Evolutionary conservation across 805 yeast genomes (phyloP), one percentile per base, ranked within the genome.

Genomic region (Wickerhamomyces strasburgensis): DNA sequence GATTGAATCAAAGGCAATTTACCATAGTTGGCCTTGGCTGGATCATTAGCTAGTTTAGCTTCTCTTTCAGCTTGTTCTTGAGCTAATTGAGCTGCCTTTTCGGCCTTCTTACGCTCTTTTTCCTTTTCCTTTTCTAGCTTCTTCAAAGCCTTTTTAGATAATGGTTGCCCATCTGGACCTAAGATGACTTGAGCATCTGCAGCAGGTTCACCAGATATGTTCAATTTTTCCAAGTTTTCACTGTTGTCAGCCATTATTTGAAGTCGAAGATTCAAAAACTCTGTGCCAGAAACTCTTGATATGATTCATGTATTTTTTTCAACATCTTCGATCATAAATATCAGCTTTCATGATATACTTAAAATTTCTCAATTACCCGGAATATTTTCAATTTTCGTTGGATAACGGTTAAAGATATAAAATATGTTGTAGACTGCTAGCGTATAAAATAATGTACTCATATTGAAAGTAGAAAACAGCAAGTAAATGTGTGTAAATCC

Each of bases 131-230:
- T 90, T 61, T 84, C 93, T 45, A 93, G 74, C 69, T 93, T 93
- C 74, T 93, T 93, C 54, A 93, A 68, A 3, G 96, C 98, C 61
- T 89, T 93, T 66, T 93, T 93, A 40, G 94, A 82, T 51, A 87
- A 67, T 19, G 96, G 96, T 64, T 74, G 79, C 29, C 59, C 96
- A 57, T 87, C 95, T 52, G 77, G 81, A 10, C 86, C 84, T 31
- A 77, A 46, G 21, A 49, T 38, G 25, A 49, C 52, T 36, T 48
- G 50, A 10, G 28, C 53, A 6, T 41, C 29, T 8, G 42, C 44
- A 27, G 39, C 40, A 4, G 38, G 94, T 53, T 84, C 90, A 47
- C 41, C 34, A 19, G 46, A 28, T 27, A 40, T 33, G 13, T 42
- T 38, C 14, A 37, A 31, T 17, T 37, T 38, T 19, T 44, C 31